Conservation (phyloP, 2,329 filamentous ascomycete species). For the Fonsecaea nubica region DNA sequence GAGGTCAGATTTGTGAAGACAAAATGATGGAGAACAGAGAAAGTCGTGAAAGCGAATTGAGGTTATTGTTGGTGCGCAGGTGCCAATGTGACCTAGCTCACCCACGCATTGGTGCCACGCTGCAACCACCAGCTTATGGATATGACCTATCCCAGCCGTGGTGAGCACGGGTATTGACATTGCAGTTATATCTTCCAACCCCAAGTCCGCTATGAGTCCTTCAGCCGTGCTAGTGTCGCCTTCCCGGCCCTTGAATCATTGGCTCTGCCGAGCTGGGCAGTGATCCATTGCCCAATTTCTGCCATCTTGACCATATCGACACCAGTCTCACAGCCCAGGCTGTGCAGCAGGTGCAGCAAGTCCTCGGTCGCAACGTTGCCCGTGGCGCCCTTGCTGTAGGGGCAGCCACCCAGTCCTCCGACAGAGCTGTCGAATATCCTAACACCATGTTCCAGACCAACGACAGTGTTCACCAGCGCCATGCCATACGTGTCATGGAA, state of each 20-base stretch:
- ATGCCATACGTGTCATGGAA: constrained; percentile 73
- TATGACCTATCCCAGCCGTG: background rate
- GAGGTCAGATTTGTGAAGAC: background rate
- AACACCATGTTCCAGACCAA: constrained; percentile 68
- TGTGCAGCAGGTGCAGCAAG: constrained; percentile 65
- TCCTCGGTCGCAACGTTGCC: constrained; percentile 71
- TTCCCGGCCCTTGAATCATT: constrained; percentile 63
- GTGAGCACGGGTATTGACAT: background rate
- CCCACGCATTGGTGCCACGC: background rate
- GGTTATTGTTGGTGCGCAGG: background rate
- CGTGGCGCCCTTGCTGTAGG: constrained; percentile 69
- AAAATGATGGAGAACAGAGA: background rate
- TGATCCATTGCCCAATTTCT: constrained; percentile 64
- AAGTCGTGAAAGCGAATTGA: background rate
- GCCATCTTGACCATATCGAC: constrained; percentile 63
- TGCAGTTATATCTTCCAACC: constrained; percentile 13
- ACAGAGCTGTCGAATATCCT: constrained; percentile 69
- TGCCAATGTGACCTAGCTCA: background rate
- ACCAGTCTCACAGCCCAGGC: constrained; percentile 66
- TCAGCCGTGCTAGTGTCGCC: constrained; percentile 54
- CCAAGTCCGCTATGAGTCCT: constrained; percentile 26
- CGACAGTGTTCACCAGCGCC: constrained; percentile 67
- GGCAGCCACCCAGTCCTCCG: constrained; percentile 68
- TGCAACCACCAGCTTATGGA: background rate
- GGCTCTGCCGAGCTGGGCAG: constrained; percentile 57